Evolutionary conservation across 78 protist species (phyloP), one percentile per base, ranked within the genome.

Genomic region (Diacronema lutheri): DNA sequence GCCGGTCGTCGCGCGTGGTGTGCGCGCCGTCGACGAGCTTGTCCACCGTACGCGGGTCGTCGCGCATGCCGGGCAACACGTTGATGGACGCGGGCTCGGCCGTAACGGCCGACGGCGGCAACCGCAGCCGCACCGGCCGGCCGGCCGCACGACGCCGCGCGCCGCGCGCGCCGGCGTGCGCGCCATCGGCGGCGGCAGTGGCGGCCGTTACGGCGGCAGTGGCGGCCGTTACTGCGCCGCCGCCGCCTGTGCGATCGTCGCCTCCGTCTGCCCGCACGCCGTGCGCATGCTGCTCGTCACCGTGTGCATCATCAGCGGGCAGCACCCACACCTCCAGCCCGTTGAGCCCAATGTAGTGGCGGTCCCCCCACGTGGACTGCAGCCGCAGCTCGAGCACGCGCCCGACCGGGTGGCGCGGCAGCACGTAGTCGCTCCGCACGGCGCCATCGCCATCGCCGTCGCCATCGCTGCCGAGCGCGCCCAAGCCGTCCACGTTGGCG

Each of bases 321-420:
- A n/a, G n/a, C n/a, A n/a, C n/a, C n/a, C 78, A 89, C 35, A 93
- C 12, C 44, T 86, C 94, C 55, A 95, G 65, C 37, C 96, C 97
- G 29, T 83, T 84, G 46, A 95, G 87, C 26, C 97, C 97, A 7
- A 92, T 72, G 85, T 86, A 95, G 78, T 90, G n/a, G 35, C 44
- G 62, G 74, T 94, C 97, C 14, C 95, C 95, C 95, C 95, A 92
- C 29, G 92, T 94, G 25, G 41, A 40, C 29, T 4, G 25, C n/a
- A 25, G 38, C 23, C 13, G 6, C 29, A 71, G 58, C 35, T 7
- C 9, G 37, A 71, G 20, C 57, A 26, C 35, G 11, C 11, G 2
- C 12, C 79, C 79, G 14, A 0, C 0, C 21, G 79, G 79, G 6
- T 41, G 79, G 79, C 41, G 35, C 58, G 41, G 21, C 79, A 26